Evolutionary conservation across 192 early-diverging fungal genomes (phyloP).

Genomic region (Backusella morwellensis): DNA sequence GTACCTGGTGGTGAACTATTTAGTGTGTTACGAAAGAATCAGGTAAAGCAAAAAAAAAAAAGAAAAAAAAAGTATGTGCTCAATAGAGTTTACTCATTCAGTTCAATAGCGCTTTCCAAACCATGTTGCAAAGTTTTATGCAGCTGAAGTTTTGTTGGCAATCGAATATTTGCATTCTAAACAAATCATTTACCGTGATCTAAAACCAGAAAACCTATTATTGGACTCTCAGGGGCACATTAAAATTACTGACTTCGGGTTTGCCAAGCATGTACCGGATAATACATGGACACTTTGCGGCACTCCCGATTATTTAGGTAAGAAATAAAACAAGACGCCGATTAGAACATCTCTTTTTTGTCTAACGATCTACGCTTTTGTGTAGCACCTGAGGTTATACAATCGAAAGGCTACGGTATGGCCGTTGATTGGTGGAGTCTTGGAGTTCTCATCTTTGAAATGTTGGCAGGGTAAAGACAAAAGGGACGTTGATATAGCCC

Average conservation of each 20-base stretch:
- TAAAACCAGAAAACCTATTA: constrained; percentile 80
- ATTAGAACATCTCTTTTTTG: not conserved
- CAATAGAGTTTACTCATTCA: not conserved
- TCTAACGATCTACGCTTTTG: constrained; percentile 23
- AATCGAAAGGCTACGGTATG: constrained; percentile 84
- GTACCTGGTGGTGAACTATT: constrained; percentile 93
- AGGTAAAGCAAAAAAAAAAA: constrained; percentile 42
- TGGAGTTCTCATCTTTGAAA: constrained; percentile 92
- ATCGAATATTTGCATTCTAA: constrained; percentile 76
- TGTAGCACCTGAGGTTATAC: constrained; percentile 84
- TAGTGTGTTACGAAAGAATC: constrained; percentile 69
- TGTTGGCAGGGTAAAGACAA: constrained; percentile 70
- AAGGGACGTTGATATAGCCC: not conserved
- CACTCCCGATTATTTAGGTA: constrained; percentile 68
- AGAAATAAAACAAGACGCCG: constrained; percentile 56
- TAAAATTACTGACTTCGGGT: constrained; percentile 85
- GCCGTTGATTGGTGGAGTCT: constrained; percentile 95
- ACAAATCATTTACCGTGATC: constrained; percentile 74
- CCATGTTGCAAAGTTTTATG: constrained; percentile 71
- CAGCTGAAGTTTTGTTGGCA: constrained; percentile 68
- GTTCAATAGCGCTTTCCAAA: constrained; percentile 57
- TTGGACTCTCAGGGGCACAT: constrained; percentile 75
- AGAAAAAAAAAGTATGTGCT: too few relatives aligned
- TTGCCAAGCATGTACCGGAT: constrained; percentile 79
- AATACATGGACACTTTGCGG: constrained; percentile 83